phyloP scores from a whole-genome alignment of 352 stramenopile species.

The Globisporangium rhizosaccharum region DNA sequence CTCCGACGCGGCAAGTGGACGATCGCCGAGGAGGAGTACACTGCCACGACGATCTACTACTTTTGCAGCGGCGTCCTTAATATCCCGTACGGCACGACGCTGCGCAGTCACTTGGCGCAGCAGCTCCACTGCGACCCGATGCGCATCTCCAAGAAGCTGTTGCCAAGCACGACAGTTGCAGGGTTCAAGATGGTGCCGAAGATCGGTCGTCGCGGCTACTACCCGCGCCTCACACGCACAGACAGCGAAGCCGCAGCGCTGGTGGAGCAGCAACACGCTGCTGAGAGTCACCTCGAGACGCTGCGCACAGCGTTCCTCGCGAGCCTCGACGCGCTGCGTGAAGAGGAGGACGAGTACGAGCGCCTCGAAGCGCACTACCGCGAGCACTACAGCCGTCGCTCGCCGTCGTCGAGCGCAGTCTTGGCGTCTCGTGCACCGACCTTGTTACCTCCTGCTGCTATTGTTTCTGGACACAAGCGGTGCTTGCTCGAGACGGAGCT shows the following conservation, averaged over 20 bases:
- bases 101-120: conserved; percentile 63
- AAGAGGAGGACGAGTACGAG: conserved; percentile 26
- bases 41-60: conserved; percentile 57
- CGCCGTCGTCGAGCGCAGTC: neutral
- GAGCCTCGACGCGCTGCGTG: conserved; percentile 43
- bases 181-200: conserved; percentile 71
- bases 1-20: conserved; percentile 72
- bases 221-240: conserved; percentile 35
- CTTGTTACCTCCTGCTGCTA: neutral
- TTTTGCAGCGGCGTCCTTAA: conserved; percentile 55
- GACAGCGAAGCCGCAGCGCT: conserved; percentile 21
- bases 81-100: conserved; percentile 68
- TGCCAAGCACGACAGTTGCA: conserved; percentile 47
- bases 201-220: conserved; percentile 64
- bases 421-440: neutral
- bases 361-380: conserved; percentile 6
- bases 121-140: conserved; percentile 71
- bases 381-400: conserved; percentile 1
- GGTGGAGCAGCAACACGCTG: conserved; percentile 24
- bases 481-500: neutral
- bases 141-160: conserved; percentile 78
- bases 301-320: conserved; percentile 44
- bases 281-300: conserved; percentile 24
- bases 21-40: conserved; percentile 53
- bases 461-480: neutral